Evolutionary conservation across 345 rosid genomes (phyloP).

Genomic region (Acer yangbiense): DNA sequence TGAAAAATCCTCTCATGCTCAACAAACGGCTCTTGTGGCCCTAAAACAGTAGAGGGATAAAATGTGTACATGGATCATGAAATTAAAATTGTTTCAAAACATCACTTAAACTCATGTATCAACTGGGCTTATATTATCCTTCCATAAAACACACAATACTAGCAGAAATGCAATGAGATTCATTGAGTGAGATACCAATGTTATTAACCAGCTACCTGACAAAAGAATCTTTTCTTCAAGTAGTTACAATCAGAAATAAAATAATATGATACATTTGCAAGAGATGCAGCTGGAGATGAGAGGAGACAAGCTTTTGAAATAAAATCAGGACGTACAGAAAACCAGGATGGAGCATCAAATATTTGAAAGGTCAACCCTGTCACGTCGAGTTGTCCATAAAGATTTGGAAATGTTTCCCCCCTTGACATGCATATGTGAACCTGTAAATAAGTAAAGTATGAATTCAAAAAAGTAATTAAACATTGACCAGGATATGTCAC

Average conservation of each 20-base stretch:
- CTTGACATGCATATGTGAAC: conserved; percentile 92
- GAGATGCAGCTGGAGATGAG: conserved; percentile 19
- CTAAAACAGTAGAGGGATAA: background rate
- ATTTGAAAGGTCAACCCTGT: conserved; percentile 83
- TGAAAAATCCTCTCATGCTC: conserved; percentile 4
- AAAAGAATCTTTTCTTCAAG: background rate
- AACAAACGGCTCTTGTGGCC: background rate
- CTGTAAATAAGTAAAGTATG: conserved; percentile 42
- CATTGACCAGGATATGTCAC: background rate
- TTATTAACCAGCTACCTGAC: conserved; percentile 6
- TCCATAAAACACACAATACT: background rate
- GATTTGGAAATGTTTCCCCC: conserved; percentile 89
- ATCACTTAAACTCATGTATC: background rate
- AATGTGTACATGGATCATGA: background rate
- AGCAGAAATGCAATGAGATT: background rate
- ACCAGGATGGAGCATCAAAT: conserved; percentile 84
- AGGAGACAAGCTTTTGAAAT: conserved; percentile 21
- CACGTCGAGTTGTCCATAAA: conserved; percentile 91
- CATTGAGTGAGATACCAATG: conserved; percentile 1
- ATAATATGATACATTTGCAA: conserved; percentile 1
- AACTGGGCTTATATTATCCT: background rate
- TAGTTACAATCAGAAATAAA: conserved; percentile 3
- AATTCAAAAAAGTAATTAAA: conserved; percentile 19
- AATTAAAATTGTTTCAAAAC: conserved; percentile 8
- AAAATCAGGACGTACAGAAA: conserved; percentile 65